Conservation (phyloP, 371 early-diverging fungal genomes). For the Mortierella sp. region DNA sequence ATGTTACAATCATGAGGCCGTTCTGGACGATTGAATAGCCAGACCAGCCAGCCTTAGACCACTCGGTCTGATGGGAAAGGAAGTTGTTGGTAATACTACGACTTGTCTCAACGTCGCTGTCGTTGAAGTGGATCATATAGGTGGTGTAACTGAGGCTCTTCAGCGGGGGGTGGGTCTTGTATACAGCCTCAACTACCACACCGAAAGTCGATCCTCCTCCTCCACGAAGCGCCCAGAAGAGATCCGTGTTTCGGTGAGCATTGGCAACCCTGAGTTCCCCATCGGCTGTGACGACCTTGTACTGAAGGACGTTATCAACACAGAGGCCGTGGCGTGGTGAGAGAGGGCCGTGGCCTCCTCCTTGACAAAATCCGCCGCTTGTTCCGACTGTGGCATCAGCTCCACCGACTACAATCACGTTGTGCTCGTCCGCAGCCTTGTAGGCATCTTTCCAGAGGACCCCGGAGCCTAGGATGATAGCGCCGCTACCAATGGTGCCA, state of each 20-base stretch:
- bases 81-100: constrained; percentile 13
- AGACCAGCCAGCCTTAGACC: constrained; percentile 35
- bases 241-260: constrained; percentile 55
- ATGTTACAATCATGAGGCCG: constrained; percentile 2
- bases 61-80: constrained; percentile 12
- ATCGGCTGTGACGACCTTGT: constrained; percentile 57
- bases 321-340: constrained; percentile 57
- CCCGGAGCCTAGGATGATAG: constrained; percentile 26
- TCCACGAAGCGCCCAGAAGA: constrained; percentile 68
- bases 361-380: constrained; percentile 49
- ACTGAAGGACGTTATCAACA: constrained; percentile 61
- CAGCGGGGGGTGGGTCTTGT: constrained; percentile 40
- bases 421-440: constrained; percentile 10
- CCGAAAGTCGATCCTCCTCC: constrained; percentile 63
- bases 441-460: constrained; percentile 36
- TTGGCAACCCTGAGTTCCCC: constrained; percentile 55
- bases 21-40: constrained; percentile 10
- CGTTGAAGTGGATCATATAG: background rate
- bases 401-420: constrained; percentile 52
- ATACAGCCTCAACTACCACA: constrained; percentile 46
- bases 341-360: constrained; percentile 51
- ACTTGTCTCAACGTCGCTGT: background rate
- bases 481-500: constrained; percentile 1
- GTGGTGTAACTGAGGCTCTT: constrained; percentile 19
- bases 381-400: constrained; percentile 40